Percentiles rank a stretch among this genome's conserved stretches.
phyloP scores from a whole-genome alignment of 345 rosid genomes.

The Heritiera littoralis region DNA sequence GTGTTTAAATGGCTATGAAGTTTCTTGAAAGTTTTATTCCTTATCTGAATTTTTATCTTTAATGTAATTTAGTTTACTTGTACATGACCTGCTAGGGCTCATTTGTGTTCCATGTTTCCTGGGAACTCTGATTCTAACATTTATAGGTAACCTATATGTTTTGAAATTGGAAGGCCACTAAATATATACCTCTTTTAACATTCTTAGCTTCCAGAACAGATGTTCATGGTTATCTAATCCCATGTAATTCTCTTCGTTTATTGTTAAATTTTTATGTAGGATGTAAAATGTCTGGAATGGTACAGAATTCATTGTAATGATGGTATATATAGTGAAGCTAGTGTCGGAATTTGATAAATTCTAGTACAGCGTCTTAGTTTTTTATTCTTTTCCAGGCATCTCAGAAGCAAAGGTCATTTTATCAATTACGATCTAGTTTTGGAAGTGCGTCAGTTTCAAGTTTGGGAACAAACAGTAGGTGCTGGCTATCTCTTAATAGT shows the following conservation, averaged over 20 bases:
- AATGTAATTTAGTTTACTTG: background rate
- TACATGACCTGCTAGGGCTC: background rate
- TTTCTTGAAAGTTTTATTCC: background rate
- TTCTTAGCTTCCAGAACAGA: background rate
- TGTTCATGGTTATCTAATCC: background rate
- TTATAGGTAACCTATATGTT: background rate
- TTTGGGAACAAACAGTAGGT: conserved; percentile 49
- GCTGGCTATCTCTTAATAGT: conserved; percentile 66
- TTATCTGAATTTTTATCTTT: background rate
- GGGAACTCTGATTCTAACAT: background rate
- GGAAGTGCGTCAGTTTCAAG: conserved; percentile 54
- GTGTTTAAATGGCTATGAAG: background rate
- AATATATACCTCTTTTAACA: background rate
- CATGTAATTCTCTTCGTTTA: background rate
- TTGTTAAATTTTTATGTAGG: background rate
- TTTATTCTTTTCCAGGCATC: conserved; percentile 44
- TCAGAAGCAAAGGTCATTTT: conserved; percentile 68
- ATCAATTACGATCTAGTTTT: conserved; percentile 63
- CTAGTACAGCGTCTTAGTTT: background rate
- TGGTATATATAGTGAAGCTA: background rate
- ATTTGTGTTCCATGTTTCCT: background rate
- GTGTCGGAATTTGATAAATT: background rate
- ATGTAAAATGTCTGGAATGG: background rate
- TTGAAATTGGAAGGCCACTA: background rate
- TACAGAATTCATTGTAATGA: background rate